A percentile compares a stretch with the other conserved stretches of the same genome.
Conservation (phyloP, 192 early-diverging fungal species). For the Coemansia sp. region DNA sequence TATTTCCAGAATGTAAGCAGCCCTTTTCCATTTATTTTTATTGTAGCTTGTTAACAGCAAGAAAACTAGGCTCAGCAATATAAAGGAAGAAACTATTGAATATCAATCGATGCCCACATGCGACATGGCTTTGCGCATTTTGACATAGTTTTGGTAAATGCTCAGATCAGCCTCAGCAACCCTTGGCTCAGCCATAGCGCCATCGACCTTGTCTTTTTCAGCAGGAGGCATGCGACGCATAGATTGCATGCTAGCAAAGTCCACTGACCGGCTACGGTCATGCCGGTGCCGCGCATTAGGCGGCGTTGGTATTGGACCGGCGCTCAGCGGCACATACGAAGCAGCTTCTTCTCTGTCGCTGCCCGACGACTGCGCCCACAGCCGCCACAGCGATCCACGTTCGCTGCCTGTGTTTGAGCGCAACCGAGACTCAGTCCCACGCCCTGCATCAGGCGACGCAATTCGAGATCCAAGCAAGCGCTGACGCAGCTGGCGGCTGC, state of each 20-base stretch:
- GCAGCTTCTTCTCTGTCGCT: not conserved
- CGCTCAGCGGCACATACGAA: slow-evolving; percentile 10
- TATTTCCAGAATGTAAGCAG: slow-evolving; percentile 65
- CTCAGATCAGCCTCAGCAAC: slow-evolving; percentile 38
- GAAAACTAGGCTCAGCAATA: too few relatives aligned
- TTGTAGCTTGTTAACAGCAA: too few relatives aligned
- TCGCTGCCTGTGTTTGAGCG: slow-evolving; percentile 27
- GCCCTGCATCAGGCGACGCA: slow-evolving; percentile 10
- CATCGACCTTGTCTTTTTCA: not conserved
- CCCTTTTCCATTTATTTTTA: too few relatives aligned
- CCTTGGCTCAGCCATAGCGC: slow-evolving; percentile 25
- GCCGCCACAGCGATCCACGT: slow-evolving; percentile 32
- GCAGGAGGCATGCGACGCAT: not conserved
- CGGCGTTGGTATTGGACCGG: not conserved
- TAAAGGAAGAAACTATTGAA: too few relatives aligned
- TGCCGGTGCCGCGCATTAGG: slow-evolving; percentile 1
- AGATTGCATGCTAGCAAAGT: slow-evolving; percentile 12
- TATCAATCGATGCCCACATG: not conserved
- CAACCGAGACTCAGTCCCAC: slow-evolving; percentile 10
- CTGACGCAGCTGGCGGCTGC: slow-evolving; percentile 12
- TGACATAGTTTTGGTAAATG: slow-evolving; percentile 45
- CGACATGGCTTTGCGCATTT: slow-evolving; percentile 32
- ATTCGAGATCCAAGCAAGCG: slow-evolving; percentile 17
- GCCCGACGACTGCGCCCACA: slow-evolving; percentile 11
- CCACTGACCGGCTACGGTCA: slow-evolving; percentile 44